Conservation (phyloP, 2,329 filamentous ascomycete genomes). For the Penicillium hesseltinei region DNA sequence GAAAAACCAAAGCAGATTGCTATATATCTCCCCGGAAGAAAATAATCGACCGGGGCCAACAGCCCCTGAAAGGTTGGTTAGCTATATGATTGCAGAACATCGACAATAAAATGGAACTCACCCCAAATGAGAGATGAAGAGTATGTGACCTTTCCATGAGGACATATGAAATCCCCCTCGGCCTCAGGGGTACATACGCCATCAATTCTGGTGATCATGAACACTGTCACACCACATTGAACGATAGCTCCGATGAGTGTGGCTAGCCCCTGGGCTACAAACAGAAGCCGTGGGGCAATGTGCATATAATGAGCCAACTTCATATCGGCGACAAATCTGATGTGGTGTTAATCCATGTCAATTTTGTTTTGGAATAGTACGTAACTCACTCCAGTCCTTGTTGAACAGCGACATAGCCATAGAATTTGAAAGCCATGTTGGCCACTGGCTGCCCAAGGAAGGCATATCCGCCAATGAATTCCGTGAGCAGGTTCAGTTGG, state of each 20-base stretch:
- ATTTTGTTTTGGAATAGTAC: neutral
- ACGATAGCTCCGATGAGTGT: slow-evolving; percentile 51
- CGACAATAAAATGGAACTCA: slow-evolving; percentile 6
- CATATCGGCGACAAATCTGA: slow-evolving; percentile 63
- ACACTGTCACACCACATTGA: slow-evolving; percentile 51
- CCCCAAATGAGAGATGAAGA: slow-evolving; percentile 72
- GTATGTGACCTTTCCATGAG: slow-evolving; percentile 60
- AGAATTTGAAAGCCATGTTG: slow-evolving; percentile 68
- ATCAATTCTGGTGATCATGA: slow-evolving; percentile 48
- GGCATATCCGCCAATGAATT: slow-evolving; percentile 51
- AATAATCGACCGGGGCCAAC: slow-evolving; percentile 70
- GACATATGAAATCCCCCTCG: slow-evolving; percentile 60
- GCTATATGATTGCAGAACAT: neutral
- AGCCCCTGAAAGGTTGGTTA: slow-evolving; percentile 40
- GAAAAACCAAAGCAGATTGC: slow-evolving; percentile 68
- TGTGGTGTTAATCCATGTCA: neutral
- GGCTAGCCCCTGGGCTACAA: slow-evolving; percentile 52
- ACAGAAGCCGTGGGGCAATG: slow-evolving; percentile 50
- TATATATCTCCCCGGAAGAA: slow-evolving; percentile 60
- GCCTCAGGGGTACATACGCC: slow-evolving; percentile 55
- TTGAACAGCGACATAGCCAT: slow-evolving; percentile 65
- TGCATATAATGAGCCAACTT: slow-evolving; percentile 57
- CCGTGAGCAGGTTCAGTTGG: slow-evolving; percentile 48
- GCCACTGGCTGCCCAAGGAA: slow-evolving; percentile 49
- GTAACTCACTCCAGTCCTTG: slow-evolving; percentile 53